Percentiles rank a stretch among this genome's conserved stretches.
These are phyloP conservation scores for Talaromyces nanjingensis DNA, from an alignment of 495 filamentous ascomycete genomes.

Conservation along the genomic window DNA sequence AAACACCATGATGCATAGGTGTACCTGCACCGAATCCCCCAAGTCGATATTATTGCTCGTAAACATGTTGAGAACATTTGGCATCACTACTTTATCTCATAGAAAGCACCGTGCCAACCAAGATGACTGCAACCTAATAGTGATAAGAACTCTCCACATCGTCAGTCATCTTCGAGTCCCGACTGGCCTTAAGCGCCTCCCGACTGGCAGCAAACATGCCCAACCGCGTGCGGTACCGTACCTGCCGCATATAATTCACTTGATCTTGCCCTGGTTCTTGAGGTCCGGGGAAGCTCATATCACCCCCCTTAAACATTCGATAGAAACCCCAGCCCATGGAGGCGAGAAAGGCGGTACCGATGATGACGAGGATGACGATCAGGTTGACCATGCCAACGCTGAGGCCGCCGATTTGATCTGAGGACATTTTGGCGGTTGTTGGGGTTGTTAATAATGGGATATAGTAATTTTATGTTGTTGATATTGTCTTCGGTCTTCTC, in stretches of 20 bases:
- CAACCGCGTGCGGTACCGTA: background rate
- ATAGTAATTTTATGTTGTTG: background rate
- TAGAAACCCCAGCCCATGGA: slow-evolving; percentile 3
- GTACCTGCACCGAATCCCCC: background rate
- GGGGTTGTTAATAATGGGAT: background rate
- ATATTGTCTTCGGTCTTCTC: background rate
- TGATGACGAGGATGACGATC: slow-evolving; percentile 6
- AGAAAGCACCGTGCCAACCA: background rate
- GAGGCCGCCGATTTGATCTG: slow-evolving; percentile 4
- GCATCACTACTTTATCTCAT: background rate
- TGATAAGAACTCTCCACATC: background rate
- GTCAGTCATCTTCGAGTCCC: background rate
- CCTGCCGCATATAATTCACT: slow-evolving; percentile 7
- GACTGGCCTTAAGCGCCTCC: background rate
- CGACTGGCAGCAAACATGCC: background rate
- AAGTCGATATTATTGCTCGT: background rate
- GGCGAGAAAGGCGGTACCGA: background rate
- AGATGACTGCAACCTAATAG: background rate
- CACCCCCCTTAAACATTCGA: background rate
- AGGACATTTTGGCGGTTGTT: background rate
- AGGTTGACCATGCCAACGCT: slow-evolving; percentile 8
- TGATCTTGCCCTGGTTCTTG: slow-evolving; percentile 6
- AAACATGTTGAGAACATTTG: background rate
- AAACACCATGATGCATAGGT: background rate
- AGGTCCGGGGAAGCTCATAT: background rate